Evolutionary conservation across 441 rosid species (phyloP).

Genomic region (Eruca vesicaria): DNA sequence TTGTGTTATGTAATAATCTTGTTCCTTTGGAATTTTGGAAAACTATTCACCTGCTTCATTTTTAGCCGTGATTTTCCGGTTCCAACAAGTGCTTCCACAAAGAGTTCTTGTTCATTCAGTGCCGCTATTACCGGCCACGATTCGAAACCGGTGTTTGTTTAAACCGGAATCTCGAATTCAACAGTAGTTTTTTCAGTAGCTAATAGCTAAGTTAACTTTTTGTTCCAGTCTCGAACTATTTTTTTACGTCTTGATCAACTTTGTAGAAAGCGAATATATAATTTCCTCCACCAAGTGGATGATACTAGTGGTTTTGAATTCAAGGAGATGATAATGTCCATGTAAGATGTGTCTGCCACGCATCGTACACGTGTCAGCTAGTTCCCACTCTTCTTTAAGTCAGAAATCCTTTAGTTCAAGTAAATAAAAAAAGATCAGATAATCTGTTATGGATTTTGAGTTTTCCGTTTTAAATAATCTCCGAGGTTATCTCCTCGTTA

Average conservation of each 20-base stretch:
- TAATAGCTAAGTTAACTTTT: not conserved
- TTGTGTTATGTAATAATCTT: slow-evolving; percentile 29
- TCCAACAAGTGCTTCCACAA: not conserved
- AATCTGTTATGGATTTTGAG: not conserved
- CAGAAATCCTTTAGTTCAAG: not conserved
- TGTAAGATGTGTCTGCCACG: slow-evolving; percentile 24
- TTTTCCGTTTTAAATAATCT: not conserved
- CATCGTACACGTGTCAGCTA: slow-evolving; percentile 13
- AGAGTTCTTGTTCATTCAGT: not conserved
- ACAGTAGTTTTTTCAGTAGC: not conserved
- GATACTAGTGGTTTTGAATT: not conserved
- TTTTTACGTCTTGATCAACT: not conserved
- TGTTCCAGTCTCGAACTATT: not conserved
- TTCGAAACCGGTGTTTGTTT: slow-evolving; percentile 1
- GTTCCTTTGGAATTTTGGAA: slow-evolving; percentile 10
- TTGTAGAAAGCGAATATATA: not conserved
- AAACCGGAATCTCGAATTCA: not conserved
- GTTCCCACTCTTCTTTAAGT: not conserved
- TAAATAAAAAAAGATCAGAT: not conserved
- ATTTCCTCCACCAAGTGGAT: not conserved
- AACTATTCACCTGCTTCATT: not conserved
- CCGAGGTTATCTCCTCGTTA: slow-evolving; percentile 9
- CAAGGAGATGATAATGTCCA: slow-evolving; percentile 4
- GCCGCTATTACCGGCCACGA: not conserved
- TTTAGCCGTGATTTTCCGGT: not conserved